Base-by-base conservation (phyloP, 768 basidiomycete species). In the Neoboletus subvelutipes region DNA sequence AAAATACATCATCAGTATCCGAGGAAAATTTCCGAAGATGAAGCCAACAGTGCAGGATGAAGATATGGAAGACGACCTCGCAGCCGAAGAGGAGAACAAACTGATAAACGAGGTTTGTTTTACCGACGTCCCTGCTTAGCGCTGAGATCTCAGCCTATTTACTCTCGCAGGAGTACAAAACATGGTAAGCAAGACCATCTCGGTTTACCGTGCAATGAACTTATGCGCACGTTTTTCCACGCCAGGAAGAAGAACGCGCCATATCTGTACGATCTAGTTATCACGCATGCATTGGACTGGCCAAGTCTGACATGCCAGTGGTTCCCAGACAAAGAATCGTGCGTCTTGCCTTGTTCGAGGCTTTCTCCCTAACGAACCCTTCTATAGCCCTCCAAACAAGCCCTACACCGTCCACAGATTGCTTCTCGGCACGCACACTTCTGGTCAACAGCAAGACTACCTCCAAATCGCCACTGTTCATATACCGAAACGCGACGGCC, bases 271-370 rank as follows among this genome's bases (percentile, higher is more conserved):
- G 97, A 99, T 73, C 81, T 96, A 24, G 92, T 99, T 62, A 88
- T 99, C 66, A 98, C 96, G 1, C 96, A 98, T 71, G 96, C 96
- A 33, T 80, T 98, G 49, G 94, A 97, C 74, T 99, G 97, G 97
- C 97, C 97, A 20, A 93, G 88, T 67, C 71, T 99, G 67, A 99
- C 97, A 5, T 94, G 92, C 71, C 97, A 98, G 76, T 99, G 97
- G 97, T 91, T 99, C 73, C 97, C 97, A 0, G 97, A 99, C 79
- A 88, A 86, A 73, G 92, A 98, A 75, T 83, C 85, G 95, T 95
- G 64, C 68, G 92, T 74, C 12, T n/a, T 18, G 4, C 11, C 40
- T 31, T 29, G 31, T 34, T 41, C 34, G 4, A 29, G 13, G n/a
- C 5, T 5, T 5, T 20, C 39, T 9, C 9, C 36, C 36, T 50